A percentile compares a stretch with the other conserved stretches of the same genome.
Conservation (phyloP, 345 rosid species). For the Nephelium lappaceum region DNA sequence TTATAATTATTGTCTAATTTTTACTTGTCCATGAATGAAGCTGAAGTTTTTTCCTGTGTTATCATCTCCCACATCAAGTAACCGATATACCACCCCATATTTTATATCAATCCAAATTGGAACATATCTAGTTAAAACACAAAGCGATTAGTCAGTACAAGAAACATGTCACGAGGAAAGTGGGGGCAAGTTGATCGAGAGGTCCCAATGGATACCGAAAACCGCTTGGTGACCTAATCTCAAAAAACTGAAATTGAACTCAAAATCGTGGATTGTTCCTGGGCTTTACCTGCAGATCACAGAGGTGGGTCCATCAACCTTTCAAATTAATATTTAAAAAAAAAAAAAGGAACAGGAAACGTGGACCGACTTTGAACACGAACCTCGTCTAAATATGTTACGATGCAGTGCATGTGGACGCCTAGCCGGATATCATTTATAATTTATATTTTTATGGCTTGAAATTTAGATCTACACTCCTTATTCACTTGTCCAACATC, state of each 20-base stretch:
- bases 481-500: too few species aligned
- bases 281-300: slow-evolving; percentile 12
- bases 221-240: slow-evolving; percentile 8
- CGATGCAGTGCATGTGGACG: too few species aligned
- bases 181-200: not conserved
- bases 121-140: too few species aligned
- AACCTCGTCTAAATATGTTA: slow-evolving; percentile 2
- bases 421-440: too few species aligned
- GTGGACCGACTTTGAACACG: slow-evolving; percentile 19
- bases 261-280: slow-evolving; percentile 18
- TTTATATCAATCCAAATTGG: too few species aligned
- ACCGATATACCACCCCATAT: too few species aligned
- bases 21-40: too few species aligned
- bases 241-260: not conserved
- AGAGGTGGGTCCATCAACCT: slow-evolving; percentile 17
- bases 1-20: too few species aligned
- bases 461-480: too few species aligned
- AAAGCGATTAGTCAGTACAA: not conserved
- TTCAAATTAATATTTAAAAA: not conserved
- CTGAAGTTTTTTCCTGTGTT: too few species aligned
- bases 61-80: too few species aligned
- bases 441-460: too few species aligned
- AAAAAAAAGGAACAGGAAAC: not conserved
- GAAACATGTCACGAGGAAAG: slow-evolving; percentile 20
- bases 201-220: not conserved